A percentile compares a stretch with the other conserved stretches of the same genome.
Evolutionary conservation across 139 green algal genomes (phyloP).

Genomic region (Edaphochlamys debaryana): DNA sequence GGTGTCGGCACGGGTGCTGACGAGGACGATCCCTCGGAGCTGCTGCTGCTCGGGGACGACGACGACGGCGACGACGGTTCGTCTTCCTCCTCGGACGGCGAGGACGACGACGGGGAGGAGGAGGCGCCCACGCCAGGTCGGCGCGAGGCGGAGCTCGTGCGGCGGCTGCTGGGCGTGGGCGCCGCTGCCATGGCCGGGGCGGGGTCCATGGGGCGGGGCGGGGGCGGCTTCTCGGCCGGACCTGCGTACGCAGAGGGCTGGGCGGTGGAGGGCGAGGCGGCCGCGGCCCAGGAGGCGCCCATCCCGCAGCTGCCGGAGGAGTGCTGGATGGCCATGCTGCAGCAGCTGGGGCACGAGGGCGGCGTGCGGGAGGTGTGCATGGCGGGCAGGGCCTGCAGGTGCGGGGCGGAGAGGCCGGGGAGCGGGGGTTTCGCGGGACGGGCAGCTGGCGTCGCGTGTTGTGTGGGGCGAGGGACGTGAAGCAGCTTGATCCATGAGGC

Average conservation of each 20-base stretch:
- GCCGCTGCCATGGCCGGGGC: no score
- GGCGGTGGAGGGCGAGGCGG: neutral
- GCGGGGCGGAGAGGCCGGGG: neutral
- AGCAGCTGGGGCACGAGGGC: constrained; percentile 47
- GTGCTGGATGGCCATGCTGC: constrained; percentile 55
- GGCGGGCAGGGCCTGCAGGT: constrained; percentile 39
- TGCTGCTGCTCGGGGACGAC: constrained; percentile 34
- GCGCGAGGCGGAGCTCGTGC: no score
- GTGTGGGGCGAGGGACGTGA: no score
- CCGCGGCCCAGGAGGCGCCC: neutral
- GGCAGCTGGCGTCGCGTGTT: no score
- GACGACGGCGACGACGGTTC: no score
- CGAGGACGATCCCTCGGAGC: neutral
- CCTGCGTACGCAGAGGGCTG: neutral
- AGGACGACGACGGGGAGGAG: neutral
- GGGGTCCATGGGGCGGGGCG: no score
- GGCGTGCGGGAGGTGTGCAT: constrained; percentile 59
- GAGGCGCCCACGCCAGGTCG: neutral
- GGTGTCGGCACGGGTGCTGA: no score
- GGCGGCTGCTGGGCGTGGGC: no score
- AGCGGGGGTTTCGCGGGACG: no score
- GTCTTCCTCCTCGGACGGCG: no score
- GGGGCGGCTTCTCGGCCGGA: no score
- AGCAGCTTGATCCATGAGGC: no score
- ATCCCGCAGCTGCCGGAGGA: constrained; percentile 52